Percentiles rank a stretch among this genome's conserved stretches.
These are phyloP conservation scores for Mallotus japonicus DNA, from an alignment of 441 rosid species.

Conservation along the genomic window DNA sequence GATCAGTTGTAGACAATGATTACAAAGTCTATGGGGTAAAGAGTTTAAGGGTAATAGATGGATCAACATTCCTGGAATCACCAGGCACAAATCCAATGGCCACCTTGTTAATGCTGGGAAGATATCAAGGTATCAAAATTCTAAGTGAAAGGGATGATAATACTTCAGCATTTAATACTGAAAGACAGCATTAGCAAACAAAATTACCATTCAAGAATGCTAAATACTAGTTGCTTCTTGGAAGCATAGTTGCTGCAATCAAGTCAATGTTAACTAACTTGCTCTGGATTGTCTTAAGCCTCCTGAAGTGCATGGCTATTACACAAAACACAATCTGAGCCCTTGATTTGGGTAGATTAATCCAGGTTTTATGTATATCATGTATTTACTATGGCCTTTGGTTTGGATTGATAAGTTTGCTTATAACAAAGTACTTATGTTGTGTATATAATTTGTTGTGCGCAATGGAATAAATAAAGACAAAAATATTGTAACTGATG, in stretches of 20 bases:
- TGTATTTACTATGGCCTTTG: background rate
- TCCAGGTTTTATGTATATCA: background rate
- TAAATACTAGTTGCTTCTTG: background rate
- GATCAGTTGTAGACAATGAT: constrained; percentile 56
- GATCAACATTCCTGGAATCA: constrained; percentile 64
- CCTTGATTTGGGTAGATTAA: background rate
- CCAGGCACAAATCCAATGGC: constrained; percentile 91
- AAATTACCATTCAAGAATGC: background rate
- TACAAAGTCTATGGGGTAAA: constrained; percentile 49
- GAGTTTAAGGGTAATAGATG: constrained; percentile 58
- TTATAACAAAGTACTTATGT: no score
- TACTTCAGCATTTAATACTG: background rate
- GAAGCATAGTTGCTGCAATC: background rate
- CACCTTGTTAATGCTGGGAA: constrained; percentile 66
- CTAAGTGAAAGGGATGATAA: constrained; percentile 32
- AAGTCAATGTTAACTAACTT: background rate
- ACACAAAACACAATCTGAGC: background rate
- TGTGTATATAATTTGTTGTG: background rate
- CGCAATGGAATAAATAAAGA: background rate
- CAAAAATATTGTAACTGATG: background rate
- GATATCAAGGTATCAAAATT: constrained; percentile 68
- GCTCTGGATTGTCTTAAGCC: background rate
- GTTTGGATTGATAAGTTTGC: no score
- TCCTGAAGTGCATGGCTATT: background rate
- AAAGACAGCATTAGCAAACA: background rate